Evolutionary conservation across 2,329 filamentous ascomycete genomes (phyloP).

Genomic region (Fusarium abutilonis): DNA sequence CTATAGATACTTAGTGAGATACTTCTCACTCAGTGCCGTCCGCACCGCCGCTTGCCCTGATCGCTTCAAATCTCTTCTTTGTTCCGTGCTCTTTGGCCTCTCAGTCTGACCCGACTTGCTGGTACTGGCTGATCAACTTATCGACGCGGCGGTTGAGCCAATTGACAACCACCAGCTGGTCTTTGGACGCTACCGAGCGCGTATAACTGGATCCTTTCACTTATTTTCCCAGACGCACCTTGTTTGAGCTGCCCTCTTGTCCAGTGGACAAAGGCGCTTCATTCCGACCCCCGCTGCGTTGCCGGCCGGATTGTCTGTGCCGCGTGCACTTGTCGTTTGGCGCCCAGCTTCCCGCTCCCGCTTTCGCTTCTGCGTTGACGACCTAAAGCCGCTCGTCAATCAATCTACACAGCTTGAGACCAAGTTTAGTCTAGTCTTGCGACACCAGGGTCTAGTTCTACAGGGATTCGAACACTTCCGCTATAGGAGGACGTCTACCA

Average conservation of each 20-base stretch:
- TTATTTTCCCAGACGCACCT: slow-evolving; percentile 5
- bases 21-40: slow-evolving; percentile 1
- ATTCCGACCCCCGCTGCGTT: slow-evolving; percentile 22
- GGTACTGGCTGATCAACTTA: not conserved
- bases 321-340: not conserved
- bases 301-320: slow-evolving; percentile 17
- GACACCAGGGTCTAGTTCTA: slow-evolving; percentile 18
- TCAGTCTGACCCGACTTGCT: slow-evolving; percentile 4
- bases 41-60: slow-evolving; percentile 6
- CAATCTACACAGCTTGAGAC: slow-evolving; percentile 16
- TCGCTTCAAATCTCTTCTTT: slow-evolving; percentile 7
- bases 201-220: slow-evolving; percentile 1
- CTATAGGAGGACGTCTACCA: not conserved
- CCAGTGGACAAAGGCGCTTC: not conserved
- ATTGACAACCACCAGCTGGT: slow-evolving; percentile 26
- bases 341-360: slow-evolving; percentile 19
- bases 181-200: slow-evolving; percentile 17
- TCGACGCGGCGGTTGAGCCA: slow-evolving; percentile 30
- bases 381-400: slow-evolving; percentile 21
- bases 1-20: not conserved
- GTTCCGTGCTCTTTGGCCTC: not conserved
- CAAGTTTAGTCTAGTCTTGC: slow-evolving; percentile 20
- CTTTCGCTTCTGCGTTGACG: slow-evolving; percentile 3
- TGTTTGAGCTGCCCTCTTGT: not conserved
- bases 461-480: slow-evolving; percentile 8